phyloP scores from a whole-genome alignment of 2,329 filamentous ascomycete species.

The Epichloe bromicola region DNA sequence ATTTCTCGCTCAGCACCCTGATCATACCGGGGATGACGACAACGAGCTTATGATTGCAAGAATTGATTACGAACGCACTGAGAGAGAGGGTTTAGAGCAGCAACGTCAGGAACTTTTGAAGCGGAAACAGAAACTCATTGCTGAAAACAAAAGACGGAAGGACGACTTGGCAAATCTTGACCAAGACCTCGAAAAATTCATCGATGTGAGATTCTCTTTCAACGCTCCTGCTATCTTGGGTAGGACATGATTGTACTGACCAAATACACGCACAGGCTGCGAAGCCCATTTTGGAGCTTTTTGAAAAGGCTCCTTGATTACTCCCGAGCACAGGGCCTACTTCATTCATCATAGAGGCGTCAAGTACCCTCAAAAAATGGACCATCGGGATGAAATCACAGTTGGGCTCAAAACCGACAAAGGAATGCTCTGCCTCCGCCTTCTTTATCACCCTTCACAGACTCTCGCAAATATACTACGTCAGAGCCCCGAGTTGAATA shows the following conservation, averaged over 20 bases:
- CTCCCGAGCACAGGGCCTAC: background rate
- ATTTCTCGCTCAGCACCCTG: constrained; percentile 64
- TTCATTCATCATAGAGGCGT: background rate
- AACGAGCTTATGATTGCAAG: constrained; percentile 78
- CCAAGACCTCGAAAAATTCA: constrained; percentile 84
- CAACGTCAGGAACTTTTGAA: constrained; percentile 65
- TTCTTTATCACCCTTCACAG: background rate
- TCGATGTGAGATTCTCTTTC: constrained; percentile 49
- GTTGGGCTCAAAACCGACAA: background rate
- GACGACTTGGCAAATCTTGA: constrained; percentile 87
- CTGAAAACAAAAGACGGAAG: constrained; percentile 79
- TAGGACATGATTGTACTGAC: background rate
- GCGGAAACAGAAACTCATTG: constrained; percentile 47
- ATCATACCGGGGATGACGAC: constrained; percentile 59
- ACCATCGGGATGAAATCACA: background rate
- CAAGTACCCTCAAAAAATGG: background rate
- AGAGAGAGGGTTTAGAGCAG: constrained; percentile 75
- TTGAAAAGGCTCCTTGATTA: constrained; percentile 55
- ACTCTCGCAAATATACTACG: background rate
- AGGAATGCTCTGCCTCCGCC: background rate
- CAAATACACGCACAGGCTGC: constrained; percentile 46
- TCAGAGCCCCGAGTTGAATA: background rate
- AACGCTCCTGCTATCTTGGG: background rate
- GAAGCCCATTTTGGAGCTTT: constrained; percentile 70
- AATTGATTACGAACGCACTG: constrained; percentile 79